Evolutionary conservation across 768 basidiomycete genomes (phyloP), one percentile per base, ranked within the genome.

Genomic region (Termitomyces bulborhizus): DNA sequence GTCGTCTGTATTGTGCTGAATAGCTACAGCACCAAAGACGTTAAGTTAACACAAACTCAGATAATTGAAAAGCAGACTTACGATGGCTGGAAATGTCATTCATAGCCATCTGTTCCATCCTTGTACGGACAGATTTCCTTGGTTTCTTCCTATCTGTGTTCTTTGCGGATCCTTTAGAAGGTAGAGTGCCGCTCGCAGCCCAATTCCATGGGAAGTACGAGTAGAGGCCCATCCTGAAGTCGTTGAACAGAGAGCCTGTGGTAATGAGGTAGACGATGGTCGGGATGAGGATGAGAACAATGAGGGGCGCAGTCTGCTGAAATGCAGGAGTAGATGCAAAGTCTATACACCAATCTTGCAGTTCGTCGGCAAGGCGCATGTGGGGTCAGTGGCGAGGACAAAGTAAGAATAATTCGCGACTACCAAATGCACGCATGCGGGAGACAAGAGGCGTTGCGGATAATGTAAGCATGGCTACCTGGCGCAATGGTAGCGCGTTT

Each of bases 401-500:
- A 57, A 62, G 54, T 37, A 18, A 41, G 9, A 37, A 26, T 3
- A 46, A 13, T 9, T 15, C n/a, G 1, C 21, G 53, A n/a, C n/a
- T 31, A 16, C 52, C 42, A 27, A 3, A 46, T 34, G 18, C 6
- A 18, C 37, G 16, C 26, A 21, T 5, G 5, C 29, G 21, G 26
- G 1, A 8, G 2, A 24, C 8, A 13, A 24, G 18, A 6, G 5
- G 2, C 24, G 24, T 3, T n/a, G 5, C 3, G 29, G 13, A 50
- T 1, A 3, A 31, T 7, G 6, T 41, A 26, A 45, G 26, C 21
- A 76, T 70, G 84, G 83, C 81, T 85, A 82, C 86, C 86, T 90
- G 75, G 88, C 88, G 86, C 88, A 89, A 90, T 89, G 88, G 88
- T 88, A 90, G 88, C 88, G 88, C 88, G 86, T 90, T 88, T 89